Conservation (phyloP, 225 moss, liverwort and hornwort species). For the Physcomitrium patens region DNA sequence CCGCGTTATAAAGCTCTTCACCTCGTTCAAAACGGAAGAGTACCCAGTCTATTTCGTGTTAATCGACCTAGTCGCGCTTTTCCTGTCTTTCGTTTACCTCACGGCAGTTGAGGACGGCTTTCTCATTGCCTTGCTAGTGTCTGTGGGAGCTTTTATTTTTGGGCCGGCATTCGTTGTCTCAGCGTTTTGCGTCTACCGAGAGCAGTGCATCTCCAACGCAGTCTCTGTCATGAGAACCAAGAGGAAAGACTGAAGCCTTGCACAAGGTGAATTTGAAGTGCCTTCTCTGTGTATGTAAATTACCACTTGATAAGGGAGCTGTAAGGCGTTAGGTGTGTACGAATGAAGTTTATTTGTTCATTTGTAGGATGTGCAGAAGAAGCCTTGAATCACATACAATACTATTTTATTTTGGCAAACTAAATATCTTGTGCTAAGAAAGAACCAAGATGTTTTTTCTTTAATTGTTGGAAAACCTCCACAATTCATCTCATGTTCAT, state of each 20-base stretch:
- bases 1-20: constrained; percentile 34
- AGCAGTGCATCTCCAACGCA: constrained; percentile 54
- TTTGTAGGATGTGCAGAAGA: too few species aligned
- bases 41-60: constrained; percentile 42
- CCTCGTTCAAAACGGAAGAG: constrained; percentile 34
- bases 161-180: constrained; percentile 61
- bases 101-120: constrained; percentile 56
- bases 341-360: too few species aligned
- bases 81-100: constrained; percentile 53
- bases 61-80: constrained; percentile 44
- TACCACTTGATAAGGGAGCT: too few species aligned
- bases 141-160: constrained; percentile 38
- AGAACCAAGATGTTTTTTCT: too few species aligned
- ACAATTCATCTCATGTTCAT: too few species aligned
- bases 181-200: constrained; percentile 51
- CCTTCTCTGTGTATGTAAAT: too few species aligned
- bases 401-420: too few species aligned
- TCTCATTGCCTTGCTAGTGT: constrained; percentile 27
- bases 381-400: too few species aligned
- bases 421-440: too few species aligned
- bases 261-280: too few species aligned
- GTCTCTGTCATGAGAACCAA: constrained; percentile 27
- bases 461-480: too few species aligned
- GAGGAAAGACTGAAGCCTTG: constrained; percentile 34
- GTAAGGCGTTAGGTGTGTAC: too few species aligned